Evolutionary conservation across 208 protist genomes (phyloP), one percentile per base, ranked within the genome.

Genomic region (Wallacemonas sp.): DNA sequence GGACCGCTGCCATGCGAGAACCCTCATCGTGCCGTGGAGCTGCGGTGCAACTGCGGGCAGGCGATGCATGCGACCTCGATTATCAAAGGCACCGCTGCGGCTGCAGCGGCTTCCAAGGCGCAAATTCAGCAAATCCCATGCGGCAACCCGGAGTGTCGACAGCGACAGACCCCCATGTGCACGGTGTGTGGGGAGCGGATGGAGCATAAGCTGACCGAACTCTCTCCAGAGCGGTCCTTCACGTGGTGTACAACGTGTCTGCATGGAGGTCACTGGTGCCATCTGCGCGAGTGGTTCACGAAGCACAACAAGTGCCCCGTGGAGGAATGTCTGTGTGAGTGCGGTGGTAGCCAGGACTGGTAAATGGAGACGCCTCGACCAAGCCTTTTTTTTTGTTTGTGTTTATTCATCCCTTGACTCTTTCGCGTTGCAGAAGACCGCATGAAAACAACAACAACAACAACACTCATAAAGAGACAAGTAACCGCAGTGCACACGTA

Each of bases 201-300:
- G 66, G 80, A 93, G 66, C 58, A 56, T 41, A 71, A 70, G 34
- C 46, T 51, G 11, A 76, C 68, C 60, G 84, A 78, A 46, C 68
- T 80, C 46, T 65, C 75, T 19, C 70, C 84, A 17, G 82, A 86
- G 26, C 61, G 67, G 27, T 90, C 68, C 54, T 91, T 94, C 53
- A 77, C 77, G 14, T 97, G 91, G 91, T 97, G 91, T 71, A 86
- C 84, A 12, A 77, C 86, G 36, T 97, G 91, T 66, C 74, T 94
- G 24, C 91, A 97, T 45, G 91, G 91, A 2, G 91, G 91, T 2
- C 91, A 97, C 63, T 89, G 64, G 70, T 71, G 67, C 31, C 89
- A 97, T 68, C 30, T 95, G 41, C 71, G 74, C 1, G 85, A 90
- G 59, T 97, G 91, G 91, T 94, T 95, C 65, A 59, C 66, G 17